These are phyloP conservation scores for Rostrohypoxylon terebratum DNA, from an alignment of 495 filamentous ascomycete genomes.

Conservation along the genomic window DNA sequence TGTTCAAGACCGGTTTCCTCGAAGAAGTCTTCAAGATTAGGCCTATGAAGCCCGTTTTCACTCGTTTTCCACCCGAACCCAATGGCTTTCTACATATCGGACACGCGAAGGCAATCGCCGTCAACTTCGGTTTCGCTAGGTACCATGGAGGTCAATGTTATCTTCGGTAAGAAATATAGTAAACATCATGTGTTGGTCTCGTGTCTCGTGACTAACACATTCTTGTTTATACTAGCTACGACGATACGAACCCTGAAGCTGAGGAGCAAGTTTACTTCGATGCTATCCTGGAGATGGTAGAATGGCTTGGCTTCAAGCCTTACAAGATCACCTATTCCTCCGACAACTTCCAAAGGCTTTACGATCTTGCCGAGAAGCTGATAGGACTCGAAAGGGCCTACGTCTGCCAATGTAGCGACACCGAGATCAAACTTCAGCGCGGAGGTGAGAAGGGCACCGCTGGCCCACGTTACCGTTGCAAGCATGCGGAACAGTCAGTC, in stretches of 20 bases:
- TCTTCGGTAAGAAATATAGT: constrained; percentile 44
- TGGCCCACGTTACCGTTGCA: constrained; percentile 78
- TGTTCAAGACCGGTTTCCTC: constrained; percentile 90
- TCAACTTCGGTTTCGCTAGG: constrained; percentile 96
- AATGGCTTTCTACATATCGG: constrained; percentile 85
- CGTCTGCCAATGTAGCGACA: constrained; percentile 62
- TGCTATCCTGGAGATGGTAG: constrained; percentile 80
- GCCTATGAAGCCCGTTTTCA: constrained; percentile 72
- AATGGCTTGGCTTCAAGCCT: constrained; percentile 86
- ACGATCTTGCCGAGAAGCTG: constrained; percentile 88
- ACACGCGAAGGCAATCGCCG: constrained; percentile 94
- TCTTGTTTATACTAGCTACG: constrained; percentile 59
- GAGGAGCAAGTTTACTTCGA: constrained; percentile 84
- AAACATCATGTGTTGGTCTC: constrained; percentile 62
- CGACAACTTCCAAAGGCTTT: constrained; percentile 88
- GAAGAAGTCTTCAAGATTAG: constrained; percentile 82
- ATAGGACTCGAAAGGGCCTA: constrained; percentile 69
- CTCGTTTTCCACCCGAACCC: constrained; percentile 94
- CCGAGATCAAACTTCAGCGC: constrained; percentile 84
- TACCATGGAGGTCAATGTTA: constrained; percentile 79
- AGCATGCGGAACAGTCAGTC: constrained; percentile 76
- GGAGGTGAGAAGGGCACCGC: constrained; percentile 75
- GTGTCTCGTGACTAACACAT: constrained; percentile 58
- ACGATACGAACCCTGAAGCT: constrained; percentile 87
- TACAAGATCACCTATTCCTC: constrained; percentile 79